These are phyloP conservation scores for Fusarium decemcellulare DNA, from an alignment of 2,329 filamentous ascomycete species.

Conservation along the genomic window DNA sequence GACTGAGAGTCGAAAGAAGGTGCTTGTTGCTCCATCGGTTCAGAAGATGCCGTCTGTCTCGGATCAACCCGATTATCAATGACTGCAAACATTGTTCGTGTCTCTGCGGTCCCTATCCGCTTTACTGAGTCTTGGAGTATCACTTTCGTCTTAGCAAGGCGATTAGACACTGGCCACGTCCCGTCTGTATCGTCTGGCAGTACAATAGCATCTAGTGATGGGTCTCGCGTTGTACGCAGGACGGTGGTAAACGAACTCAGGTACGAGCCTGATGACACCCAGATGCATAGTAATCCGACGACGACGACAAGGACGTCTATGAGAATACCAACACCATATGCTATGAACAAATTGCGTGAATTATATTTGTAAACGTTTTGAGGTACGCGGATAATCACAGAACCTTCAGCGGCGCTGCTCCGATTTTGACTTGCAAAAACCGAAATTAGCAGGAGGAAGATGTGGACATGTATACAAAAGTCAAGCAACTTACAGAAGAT, in stretches of 20 bases:
- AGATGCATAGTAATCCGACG: not conserved
- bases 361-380: constrained; percentile 14
- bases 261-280: not conserved
- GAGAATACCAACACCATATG: not conserved
- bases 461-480: too few relatives aligned
- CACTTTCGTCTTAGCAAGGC: not conserved
- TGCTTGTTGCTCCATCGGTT: too few relatives aligned
- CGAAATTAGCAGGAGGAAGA: too few relatives aligned
- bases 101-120: too few relatives aligned
- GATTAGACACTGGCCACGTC: constrained; percentile 8
- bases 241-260: constrained; percentile 19
- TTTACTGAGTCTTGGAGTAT: too few relatives aligned
- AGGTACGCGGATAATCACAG: not conserved
- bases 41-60: too few relatives aligned
- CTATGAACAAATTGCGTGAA: constrained; percentile 23
- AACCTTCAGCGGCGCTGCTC: not conserved
- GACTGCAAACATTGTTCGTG: too few relatives aligned
- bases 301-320: not conserved
- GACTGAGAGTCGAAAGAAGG: too few relatives aligned
- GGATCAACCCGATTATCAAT: too few relatives aligned
- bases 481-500: not conserved
- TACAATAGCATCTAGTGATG: constrained; percentile 7
- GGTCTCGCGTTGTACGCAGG: constrained; percentile 17
- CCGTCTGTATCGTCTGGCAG: not conserved
- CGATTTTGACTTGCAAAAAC: constrained; percentile 12